These are phyloP conservation scores for Nannizzia gypsea DNA, from an alignment of 2,329 filamentous ascomycete species.

Conservation along the genomic window DNA sequence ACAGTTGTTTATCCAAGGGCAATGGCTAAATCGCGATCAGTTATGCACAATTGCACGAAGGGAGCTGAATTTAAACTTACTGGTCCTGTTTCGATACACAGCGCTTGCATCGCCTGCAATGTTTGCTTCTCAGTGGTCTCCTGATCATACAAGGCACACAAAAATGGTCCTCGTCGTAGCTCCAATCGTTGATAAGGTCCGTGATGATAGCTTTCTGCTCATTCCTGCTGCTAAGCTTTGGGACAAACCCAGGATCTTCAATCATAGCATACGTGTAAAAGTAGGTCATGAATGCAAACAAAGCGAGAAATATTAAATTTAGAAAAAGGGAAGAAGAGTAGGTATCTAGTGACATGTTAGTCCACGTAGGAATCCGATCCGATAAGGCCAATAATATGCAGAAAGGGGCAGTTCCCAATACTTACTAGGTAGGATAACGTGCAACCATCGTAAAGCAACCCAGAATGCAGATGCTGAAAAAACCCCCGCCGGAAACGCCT, in stretches of 20 bases:
- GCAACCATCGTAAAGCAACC: slow-evolving; percentile 63
- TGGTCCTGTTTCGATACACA: slow-evolving; percentile 96
- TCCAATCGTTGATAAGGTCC: slow-evolving; percentile 70
- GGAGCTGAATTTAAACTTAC: slow-evolving; percentile 42
- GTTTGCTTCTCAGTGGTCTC: slow-evolving; percentile 85
- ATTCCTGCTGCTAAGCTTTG: slow-evolving; percentile 76
- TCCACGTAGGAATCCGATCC: not conserved
- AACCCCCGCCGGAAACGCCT: slow-evolving; percentile 88
- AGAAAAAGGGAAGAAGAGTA: slow-evolving; percentile 56
- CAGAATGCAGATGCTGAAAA: slow-evolving; percentile 80
- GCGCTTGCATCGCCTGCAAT: slow-evolving; percentile 80
- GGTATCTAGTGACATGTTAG: slow-evolving; percentile 43
- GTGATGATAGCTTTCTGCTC: slow-evolving; percentile 84
- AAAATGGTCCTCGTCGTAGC: slow-evolving; percentile 89
- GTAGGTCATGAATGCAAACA: slow-evolving; percentile 58
- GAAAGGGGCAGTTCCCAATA: not conserved
- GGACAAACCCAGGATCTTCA: slow-evolving; percentile 83
- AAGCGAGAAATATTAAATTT: slow-evolving; percentile 61
- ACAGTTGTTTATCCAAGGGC: slow-evolving; percentile 96
- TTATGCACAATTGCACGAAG: slow-evolving; percentile 6
- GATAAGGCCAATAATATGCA: not conserved
- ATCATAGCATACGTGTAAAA: slow-evolving; percentile 83
- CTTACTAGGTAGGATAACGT: slow-evolving; percentile 60
- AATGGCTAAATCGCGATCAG: slow-evolving; percentile 54
- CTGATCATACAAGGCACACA: slow-evolving; percentile 92